Evolutionary conservation across 2,329 filamentous ascomycete species (phyloP).

Genomic region (Mycocentrospora acerina): DNA sequence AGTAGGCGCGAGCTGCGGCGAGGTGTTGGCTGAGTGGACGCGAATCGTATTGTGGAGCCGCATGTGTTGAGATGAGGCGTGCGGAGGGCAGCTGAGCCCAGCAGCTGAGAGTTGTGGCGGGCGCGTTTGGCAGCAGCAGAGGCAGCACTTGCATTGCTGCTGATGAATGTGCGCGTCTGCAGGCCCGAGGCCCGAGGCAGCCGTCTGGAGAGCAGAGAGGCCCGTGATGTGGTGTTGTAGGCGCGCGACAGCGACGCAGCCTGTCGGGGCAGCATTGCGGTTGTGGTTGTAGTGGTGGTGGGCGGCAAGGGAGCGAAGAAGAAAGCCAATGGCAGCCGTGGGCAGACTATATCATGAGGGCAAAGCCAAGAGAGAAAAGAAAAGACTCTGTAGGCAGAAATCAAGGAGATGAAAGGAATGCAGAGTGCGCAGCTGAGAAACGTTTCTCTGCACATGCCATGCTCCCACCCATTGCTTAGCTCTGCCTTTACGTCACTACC

Average conservation of each 20-base stretch:
- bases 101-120: constrained; percentile 7
- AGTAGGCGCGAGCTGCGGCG: constrained; percentile 39
- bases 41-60: constrained; percentile 21
- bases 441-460: background rate
- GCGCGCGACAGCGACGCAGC: constrained; percentile 32
- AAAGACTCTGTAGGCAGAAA: background rate
- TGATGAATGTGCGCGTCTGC: constrained; percentile 27
- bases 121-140: constrained; percentile 23
- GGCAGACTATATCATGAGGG: background rate
- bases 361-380: too few species aligned
- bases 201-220: constrained; percentile 14
- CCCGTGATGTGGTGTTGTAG: constrained; percentile 19
- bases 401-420: constrained; percentile 8
- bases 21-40: constrained; percentile 36
- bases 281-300: constrained; percentile 3
- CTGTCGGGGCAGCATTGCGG: constrained; percentile 34
- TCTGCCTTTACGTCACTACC: too few species aligned
- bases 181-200: constrained; percentile 7
- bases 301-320: background rate
- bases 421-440: background rate
- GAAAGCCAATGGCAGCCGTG: constrained; percentile 5
- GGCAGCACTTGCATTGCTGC: constrained; percentile 25
- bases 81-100: constrained; percentile 19
- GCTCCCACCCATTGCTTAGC: background rate
- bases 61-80: constrained; percentile 18